A percentile compares a stretch with the other conserved stretches of the same genome.
phyloP scores from a whole-genome alignment of 441 rosid genomes.

The Iberis amara region DNA sequence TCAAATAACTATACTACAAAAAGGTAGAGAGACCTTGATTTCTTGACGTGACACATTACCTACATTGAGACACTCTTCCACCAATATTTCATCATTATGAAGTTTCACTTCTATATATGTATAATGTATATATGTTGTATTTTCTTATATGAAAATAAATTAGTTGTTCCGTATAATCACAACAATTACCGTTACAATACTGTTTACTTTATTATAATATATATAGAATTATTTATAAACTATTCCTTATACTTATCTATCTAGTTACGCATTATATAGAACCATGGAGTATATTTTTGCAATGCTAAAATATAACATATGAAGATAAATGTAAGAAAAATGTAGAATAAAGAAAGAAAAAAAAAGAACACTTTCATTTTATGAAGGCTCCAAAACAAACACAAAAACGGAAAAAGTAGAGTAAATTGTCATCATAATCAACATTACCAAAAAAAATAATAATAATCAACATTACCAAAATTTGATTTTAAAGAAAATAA shows the following conservation, averaged over 20 bases:
- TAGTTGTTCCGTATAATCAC: neutral
- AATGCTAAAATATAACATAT: neutral
- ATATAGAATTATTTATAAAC: too few relatives aligned
- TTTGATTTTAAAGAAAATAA: conserved; percentile 25
- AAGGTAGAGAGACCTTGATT: conserved; percentile 27
- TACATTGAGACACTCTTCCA: conserved; percentile 29
- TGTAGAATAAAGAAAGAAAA: conserved; percentile 1
- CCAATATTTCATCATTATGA: conserved; percentile 29
- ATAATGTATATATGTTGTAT: neutral
- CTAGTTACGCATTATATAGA: neutral
- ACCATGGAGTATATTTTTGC: neutral
- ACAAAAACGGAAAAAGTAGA: conserved; percentile 4
- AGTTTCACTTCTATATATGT: conserved; percentile 14
- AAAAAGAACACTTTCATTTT: conserved; percentile 6
- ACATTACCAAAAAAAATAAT: conserved; percentile 35
- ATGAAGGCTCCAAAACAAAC: conserved; percentile 17
- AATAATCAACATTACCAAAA: conserved; percentile 32
- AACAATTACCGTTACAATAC: neutral
- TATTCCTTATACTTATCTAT: too few relatives aligned
- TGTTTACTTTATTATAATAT: neutral
- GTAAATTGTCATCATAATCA: conserved; percentile 23
- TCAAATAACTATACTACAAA: conserved; percentile 25
- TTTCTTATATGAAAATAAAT: neutral
- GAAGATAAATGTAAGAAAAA: neutral
- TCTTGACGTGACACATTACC: conserved; percentile 33